Base-by-base conservation (phyloP, 352 stramenopile genomes). In the Pythium chondricola region DNA sequence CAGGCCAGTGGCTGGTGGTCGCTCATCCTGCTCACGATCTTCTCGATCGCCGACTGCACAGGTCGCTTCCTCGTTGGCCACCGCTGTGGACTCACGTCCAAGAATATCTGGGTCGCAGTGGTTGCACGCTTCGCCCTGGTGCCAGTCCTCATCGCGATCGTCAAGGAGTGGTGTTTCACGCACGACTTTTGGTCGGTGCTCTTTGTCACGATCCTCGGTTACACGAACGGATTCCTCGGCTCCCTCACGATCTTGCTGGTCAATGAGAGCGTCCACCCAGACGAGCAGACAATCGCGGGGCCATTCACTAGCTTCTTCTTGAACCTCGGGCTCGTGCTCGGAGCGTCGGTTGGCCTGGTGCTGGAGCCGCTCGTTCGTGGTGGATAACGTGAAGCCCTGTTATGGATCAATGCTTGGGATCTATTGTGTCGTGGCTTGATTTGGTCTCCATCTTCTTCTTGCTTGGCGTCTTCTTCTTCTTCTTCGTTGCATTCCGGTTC, bases 241-340 rank as follows among this genome's bases (percentile, higher is more conserved):
- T 88, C 83, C 21, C 55, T 93, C 21, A 70, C 66, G 9, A 87
- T 93, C 53, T 80, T 93, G 32, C 84, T 93, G 25, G 74, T 93
- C 29, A 86, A 74, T 43, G 83, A 94, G 61, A 86, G 61, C 59
- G 75, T 90, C 10, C 67, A 87, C 24, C 52, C 58, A 0, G 66
- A 88, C 27, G 79, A 94, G 31, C 73, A 84, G 48, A 64, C 69
- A n/a, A 50, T 91, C 8, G 84, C 78, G 5, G 83, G 79, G 2
- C 69, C 72, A 24, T 93, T 91, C 52, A 93, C 83, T 35, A 88
- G 83, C 43, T 91, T 91, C 48, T 90, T 88, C 52, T 55, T 93
- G 25, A 91, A 93, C 56, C 77, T 82, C 41, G 83, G 83, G 3
- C 74, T 93, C 24, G 83, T 91, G n/a, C 43, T 93, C 17, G 82